Conservation (phyloP, 1,284 basidiomycete genomes). For the Ceratobasidium sp. region DNA sequence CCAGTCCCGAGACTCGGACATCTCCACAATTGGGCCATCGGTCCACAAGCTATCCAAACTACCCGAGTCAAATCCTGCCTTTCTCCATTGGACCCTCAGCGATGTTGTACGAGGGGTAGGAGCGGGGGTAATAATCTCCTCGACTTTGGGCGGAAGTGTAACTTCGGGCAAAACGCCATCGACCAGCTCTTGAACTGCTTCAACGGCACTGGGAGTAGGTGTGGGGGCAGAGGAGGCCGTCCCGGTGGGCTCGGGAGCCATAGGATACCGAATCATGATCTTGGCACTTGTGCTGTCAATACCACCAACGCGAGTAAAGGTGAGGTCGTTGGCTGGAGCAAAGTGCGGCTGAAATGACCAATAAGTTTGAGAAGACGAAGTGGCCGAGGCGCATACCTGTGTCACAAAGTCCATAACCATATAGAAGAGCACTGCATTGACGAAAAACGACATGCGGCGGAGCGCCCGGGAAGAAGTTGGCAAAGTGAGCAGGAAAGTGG, state of each 20-base stretch:
- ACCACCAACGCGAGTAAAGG: slow-evolving; percentile 74
- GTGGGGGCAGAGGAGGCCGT: slow-evolving; percentile 7
- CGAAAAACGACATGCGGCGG: slow-evolving; percentile 52
- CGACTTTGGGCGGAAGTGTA: slow-evolving; percentile 36
- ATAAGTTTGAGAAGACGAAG: background rate
- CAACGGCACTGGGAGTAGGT: slow-evolving; percentile 26
- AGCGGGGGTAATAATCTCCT: slow-evolving; percentile 31
- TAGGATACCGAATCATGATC: slow-evolving; percentile 69
- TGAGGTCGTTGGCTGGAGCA: slow-evolving; percentile 65
- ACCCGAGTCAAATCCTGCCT: slow-evolving; percentile 21
- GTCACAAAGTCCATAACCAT: slow-evolving; percentile 63
- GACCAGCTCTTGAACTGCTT: slow-evolving; percentile 33
- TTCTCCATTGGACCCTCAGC: slow-evolving; percentile 47
- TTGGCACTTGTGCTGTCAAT: slow-evolving; percentile 72
- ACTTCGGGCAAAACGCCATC: slow-evolving; percentile 40
- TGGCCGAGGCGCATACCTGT: background rate
- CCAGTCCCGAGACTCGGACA: slow-evolving; percentile 70
- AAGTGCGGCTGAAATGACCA: slow-evolving; percentile 62
- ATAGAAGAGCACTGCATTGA: slow-evolving; percentile 66
- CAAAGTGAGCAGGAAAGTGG: slow-evolving; percentile 47
- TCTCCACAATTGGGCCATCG: slow-evolving; percentile 63
- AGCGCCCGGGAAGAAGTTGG: slow-evolving; percentile 43
- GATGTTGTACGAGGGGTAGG: slow-evolving; percentile 40
- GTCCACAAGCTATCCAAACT: slow-evolving; percentile 58
- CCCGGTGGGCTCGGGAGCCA: slow-evolving; percentile 10